Evolutionary conservation across 306 rosid species (phyloP).

Genomic region (Vicia sativa): DNA sequence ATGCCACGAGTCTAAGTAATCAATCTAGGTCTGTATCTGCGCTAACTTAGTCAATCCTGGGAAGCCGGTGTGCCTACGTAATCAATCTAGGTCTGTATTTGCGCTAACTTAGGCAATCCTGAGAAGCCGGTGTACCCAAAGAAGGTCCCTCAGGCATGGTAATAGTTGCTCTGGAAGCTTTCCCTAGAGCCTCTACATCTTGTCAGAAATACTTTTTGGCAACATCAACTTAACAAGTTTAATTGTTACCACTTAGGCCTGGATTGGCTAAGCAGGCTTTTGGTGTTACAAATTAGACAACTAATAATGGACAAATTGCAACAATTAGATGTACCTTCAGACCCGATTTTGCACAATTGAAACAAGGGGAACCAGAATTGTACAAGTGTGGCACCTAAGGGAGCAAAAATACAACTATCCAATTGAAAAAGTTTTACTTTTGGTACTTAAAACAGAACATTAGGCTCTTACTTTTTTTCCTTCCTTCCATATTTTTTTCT

Average conservation of each 20-base stretch:
- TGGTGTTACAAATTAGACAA: background rate
- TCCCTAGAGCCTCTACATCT: constrained; percentile 9
- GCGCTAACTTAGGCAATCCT: background rate
- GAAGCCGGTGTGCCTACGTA: background rate
- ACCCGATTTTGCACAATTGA: background rate
- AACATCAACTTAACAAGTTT: constrained; percentile 1
- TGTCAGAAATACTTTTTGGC: background rate
- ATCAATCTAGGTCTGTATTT: background rate
- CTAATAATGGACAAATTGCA: background rate
- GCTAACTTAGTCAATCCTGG: background rate
- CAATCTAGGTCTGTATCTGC: background rate
- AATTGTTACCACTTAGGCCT: background rate
- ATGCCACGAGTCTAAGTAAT: background rate
- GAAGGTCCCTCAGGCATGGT: background rate
- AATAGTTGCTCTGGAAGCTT: background rate
- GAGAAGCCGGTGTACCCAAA: background rate
- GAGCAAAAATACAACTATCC: constrained; percentile 3
- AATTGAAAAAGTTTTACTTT: background rate
- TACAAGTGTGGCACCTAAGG: background rate
- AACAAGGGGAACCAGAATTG: background rate
- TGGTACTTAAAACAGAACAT: constrained; percentile 1
- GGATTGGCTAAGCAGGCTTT: background rate
- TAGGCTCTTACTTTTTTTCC: background rate
- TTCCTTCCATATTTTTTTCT: constrained; percentile 19
- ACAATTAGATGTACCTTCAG: background rate